Conservation (phyloP, 2,329 filamentous ascomycete species). For the Xylariaceae sp. region DNA sequence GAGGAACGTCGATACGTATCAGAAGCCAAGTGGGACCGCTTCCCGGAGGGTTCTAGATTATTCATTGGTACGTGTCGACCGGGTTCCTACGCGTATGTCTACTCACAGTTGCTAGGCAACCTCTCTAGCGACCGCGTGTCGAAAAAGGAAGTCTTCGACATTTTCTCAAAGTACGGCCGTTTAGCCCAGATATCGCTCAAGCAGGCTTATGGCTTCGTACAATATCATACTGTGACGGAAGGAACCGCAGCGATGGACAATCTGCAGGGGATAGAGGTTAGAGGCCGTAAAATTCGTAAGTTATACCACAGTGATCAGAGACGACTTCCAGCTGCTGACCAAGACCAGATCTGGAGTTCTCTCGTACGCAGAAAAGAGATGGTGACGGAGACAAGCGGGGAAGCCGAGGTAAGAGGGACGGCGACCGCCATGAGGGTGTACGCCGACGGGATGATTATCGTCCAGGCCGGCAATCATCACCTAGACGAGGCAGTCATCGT, state of each 20-base stretch:
- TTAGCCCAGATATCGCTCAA: conserved; percentile 96
- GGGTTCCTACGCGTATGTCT: conserved; percentile 14
- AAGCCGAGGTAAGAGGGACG: conserved; percentile 49
- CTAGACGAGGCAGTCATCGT: conserved; percentile 37
- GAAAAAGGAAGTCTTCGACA: conserved; percentile 89
- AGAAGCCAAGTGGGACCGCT: conserved; percentile 80
- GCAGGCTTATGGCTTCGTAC: conserved; percentile 94
- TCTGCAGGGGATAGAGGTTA: conserved; percentile 79
- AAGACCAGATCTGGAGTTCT: conserved; percentile 78
- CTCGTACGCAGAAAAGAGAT: conserved; percentile 81
- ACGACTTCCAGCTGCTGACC: conserved; percentile 10
- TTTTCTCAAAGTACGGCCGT: conserved; percentile 83
- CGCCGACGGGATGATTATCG: conserved; percentile 35
- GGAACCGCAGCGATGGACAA: conserved; percentile 74
- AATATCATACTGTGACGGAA: conserved; percentile 78
- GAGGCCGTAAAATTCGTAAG: conserved; percentile 93
- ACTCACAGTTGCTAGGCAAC: conserved; percentile 67
- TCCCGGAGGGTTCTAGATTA: conserved; percentile 74
- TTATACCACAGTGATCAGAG: conserved; percentile 21
- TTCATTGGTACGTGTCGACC: conserved; percentile 67
- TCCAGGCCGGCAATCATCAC: conserved; percentile 29
- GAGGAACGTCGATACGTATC: conserved; percentile 76
- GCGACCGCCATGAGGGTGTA: conserved; percentile 41
- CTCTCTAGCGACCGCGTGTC: conserved; percentile 90
- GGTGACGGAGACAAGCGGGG: conserved; percentile 69